These are phyloP conservation scores for Hirsutella rhossiliensis DNA, from an alignment of 2,329 filamentous ascomycete genomes.

Conservation along the genomic window DNA sequence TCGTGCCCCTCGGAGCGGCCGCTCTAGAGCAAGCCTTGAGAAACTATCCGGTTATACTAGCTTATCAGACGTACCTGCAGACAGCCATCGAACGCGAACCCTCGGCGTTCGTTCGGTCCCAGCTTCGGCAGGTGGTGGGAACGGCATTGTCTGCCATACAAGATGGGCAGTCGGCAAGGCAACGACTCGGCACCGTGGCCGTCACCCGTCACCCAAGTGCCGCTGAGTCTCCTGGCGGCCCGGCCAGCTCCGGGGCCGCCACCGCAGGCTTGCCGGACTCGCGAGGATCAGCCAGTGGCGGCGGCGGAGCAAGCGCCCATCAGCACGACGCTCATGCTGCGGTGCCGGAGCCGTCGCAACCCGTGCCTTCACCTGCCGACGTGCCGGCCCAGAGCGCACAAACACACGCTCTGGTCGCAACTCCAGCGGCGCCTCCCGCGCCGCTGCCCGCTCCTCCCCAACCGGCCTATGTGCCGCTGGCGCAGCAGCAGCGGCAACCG, in stretches of 20 bases:
- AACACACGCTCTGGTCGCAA: neutral
- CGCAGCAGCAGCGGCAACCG: conserved; percentile 3
- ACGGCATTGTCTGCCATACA: conserved; percentile 32
- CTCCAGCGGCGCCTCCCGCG: neutral
- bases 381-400: neutral
- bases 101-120: conserved; percentile 32
- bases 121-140: conserved; percentile 37
- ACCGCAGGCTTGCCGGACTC: neutral
- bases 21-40: conserved; percentile 33
- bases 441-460: conserved; percentile 7
- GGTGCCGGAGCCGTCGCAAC: neutral
- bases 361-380: neutral
- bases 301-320: neutral
- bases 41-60: conserved; percentile 35
- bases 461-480: conserved; percentile 6
- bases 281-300: neutral
- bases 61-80: conserved; percentile 35
- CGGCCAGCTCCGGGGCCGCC: neutral
- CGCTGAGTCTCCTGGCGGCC: conserved; percentile 1
- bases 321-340: neutral
- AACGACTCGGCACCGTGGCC: conserved; percentile 4
- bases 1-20: conserved; percentile 36
- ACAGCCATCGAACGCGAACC: conserved; percentile 37
- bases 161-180: conserved; percentile 25
- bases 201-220: neutral